Evolutionary conservation across 192 early-diverging fungal genomes (phyloP), one percentile per base, ranked within the genome.

Genomic region (Backusella westeae): DNA sequence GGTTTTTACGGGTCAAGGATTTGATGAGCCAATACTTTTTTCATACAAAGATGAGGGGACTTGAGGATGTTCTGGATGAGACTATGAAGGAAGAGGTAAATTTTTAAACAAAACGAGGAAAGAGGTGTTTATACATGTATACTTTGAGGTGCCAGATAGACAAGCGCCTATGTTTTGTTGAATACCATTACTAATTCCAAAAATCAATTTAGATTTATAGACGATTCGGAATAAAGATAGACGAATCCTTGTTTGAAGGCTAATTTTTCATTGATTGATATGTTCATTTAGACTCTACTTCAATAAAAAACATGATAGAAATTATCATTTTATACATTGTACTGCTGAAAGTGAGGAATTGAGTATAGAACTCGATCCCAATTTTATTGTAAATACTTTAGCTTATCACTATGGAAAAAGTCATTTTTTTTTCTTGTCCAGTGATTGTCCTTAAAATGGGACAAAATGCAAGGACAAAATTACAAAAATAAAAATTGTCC

Each of bases 41-140:
- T 46, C 67, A 84, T 14, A 84, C 79, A 23, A 46, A 66, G 7
- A 70, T n/a, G 36, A 71, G 70, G 5, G 92, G 91, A 32, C 90
- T 94, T 80, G 95, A 96, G 78, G 89, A 87, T 15, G 73, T 94
- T 0, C 75, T 98, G 77, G 95, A 96, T 65, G 89, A 92, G 34
- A 83, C 79, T 1, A 85, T 95, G 86, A 90, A 89, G 71, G 77
- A 83, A 15, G 82, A 83, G 82, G 82, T 83, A 74, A 77, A 59
- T 23, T 35, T 42, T 38, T 21, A 65, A n/a, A 29, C 5, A 69
- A 23, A 15, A 36, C 9, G 12, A 53, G 56, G 26, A 41, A 21
- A 19, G 36, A 3, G 10, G 12, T 4, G 9, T 15, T 6, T 36
- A 53, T 69, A 32, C 1, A 23, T 9, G 15, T 4, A 38, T 9